These are phyloP conservation scores for Acacia melanoxylon DNA, from an alignment of 306 rosid species.

Conservation along the genomic window DNA sequence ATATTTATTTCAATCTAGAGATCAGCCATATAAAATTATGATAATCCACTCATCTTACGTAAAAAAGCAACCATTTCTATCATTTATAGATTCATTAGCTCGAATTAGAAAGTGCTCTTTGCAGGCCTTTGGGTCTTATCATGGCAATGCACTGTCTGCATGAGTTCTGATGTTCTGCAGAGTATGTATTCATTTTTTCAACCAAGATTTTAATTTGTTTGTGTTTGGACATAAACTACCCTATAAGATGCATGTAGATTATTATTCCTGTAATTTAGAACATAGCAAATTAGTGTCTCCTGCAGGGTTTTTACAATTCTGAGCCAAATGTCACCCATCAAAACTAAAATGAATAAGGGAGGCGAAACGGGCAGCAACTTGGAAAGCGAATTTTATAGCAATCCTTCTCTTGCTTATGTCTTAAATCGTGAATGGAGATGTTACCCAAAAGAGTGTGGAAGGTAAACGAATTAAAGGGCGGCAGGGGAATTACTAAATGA, in stretches of 20 bases:
- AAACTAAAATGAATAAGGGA: neutral
- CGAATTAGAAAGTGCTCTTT: neutral
- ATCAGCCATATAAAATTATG: neutral
- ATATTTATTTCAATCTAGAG: neutral
- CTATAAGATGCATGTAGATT: neutral
- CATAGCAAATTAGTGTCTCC: too few relatives aligned
- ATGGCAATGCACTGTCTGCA: neutral
- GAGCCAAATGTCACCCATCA: neutral
- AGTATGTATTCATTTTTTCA: neutral
- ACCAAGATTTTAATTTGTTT: too few relatives aligned
- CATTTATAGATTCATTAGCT: neutral
- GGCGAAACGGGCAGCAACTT: neutral
- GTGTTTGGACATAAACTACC: neutral
- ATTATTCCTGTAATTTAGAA: too few relatives aligned
- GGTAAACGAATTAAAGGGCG: neutral
- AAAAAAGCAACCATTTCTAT: neutral
- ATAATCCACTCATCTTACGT: neutral
- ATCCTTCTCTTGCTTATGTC: neutral
- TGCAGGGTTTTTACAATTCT: too few relatives aligned
- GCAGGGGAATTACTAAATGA: neutral
- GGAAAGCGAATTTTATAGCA: neutral
- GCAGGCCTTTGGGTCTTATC: neutral
- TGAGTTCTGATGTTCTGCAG: neutral
- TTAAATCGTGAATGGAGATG: neutral
- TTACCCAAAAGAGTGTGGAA: neutral